phyloP scores from a whole-genome alignment of 2,329 filamentous ascomycete species.

The Triangularia verruculosa region DNA sequence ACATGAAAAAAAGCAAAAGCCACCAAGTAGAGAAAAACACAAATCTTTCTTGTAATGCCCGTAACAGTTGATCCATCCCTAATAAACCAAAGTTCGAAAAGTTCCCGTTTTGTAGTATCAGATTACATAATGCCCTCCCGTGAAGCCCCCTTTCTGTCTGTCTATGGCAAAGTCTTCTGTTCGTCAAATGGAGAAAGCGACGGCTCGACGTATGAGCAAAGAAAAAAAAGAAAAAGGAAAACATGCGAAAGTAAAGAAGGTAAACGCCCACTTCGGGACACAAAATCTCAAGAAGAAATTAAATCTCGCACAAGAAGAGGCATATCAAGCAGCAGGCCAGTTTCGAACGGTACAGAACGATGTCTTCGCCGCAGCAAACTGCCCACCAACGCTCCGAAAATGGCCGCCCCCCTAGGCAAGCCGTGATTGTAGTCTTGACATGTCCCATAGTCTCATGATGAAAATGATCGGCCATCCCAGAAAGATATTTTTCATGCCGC shows the following conservation, averaged over 20 bases:
- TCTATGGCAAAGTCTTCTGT: slow-evolving; percentile 21
- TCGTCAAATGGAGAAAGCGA: slow-evolving; percentile 5
- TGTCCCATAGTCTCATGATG: slow-evolving; percentile 26
- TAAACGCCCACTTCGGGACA: background rate
- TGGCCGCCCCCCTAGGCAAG: slow-evolving; percentile 9
- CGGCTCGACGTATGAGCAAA: slow-evolving; percentile 17
- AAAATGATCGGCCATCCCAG: slow-evolving; percentile 23
- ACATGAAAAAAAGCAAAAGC: slow-evolving; percentile 6
- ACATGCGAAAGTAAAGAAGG: slow-evolving; percentile 1
- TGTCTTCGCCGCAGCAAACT: background rate
- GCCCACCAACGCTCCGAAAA: background rate
- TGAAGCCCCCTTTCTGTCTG: slow-evolving; percentile 20
- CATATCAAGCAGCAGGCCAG: slow-evolving; percentile 19
- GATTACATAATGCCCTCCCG: slow-evolving; percentile 27
- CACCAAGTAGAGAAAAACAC: slow-evolving; percentile 8
- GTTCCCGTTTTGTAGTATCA: slow-evolving; percentile 24
- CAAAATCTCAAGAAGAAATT: background rate
- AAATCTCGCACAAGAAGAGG: slow-evolving; percentile 7
- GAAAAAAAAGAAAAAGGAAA: slow-evolving; percentile 8
- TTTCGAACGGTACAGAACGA: background rate
- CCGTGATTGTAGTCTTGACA: slow-evolving; percentile 21
- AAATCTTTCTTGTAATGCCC: slow-evolving; percentile 22
- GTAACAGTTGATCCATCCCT: slow-evolving; percentile 20
- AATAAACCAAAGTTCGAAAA: slow-evolving; percentile 19
- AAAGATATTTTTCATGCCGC: slow-evolving; percentile 25